A percentile compares a stretch with the other conserved stretches of the same genome.
Evolutionary conservation across 1,284 basidiomycete species (phyloP).

Genomic region (Heterobasidion occidentale): DNA sequence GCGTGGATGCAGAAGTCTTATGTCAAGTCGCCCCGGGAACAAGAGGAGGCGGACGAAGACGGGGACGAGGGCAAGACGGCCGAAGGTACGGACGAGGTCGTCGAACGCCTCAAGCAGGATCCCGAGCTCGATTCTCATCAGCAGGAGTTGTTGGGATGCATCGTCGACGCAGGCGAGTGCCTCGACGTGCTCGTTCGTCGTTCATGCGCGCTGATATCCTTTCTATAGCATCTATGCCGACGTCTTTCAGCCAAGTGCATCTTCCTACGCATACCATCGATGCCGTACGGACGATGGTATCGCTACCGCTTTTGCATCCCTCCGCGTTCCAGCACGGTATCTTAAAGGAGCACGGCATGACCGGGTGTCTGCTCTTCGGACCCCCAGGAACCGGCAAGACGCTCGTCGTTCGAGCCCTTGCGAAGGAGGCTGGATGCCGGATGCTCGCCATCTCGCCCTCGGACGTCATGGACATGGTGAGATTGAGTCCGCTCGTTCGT

Average conservation of each 20-base stretch:
- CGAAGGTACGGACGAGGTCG: conserved; percentile 36
- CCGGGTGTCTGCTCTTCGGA: conserved; percentile 83
- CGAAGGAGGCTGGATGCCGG: conserved; percentile 83
- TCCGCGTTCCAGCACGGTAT: conserved; percentile 88
- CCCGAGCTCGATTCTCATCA: conserved; percentile 72
- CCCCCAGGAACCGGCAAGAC: conserved; percentile 93
- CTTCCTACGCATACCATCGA: conserved; percentile 82
- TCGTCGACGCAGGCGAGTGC: conserved; percentile 70
- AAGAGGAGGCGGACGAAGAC: conserved; percentile 31
- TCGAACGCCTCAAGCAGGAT: conserved; percentile 70
- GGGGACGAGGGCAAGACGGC: conserved; percentile 22
- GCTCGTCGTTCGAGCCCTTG: conserved; percentile 82
- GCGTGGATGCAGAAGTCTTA: conserved; percentile 53
- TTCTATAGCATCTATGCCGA: conserved; percentile 58
- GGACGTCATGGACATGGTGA: conserved; percentile 85
- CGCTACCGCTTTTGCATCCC: conserved; percentile 85
- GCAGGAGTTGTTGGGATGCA: conserved; percentile 70
- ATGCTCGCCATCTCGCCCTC: conserved; percentile 83
- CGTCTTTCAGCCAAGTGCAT: conserved; percentile 83
- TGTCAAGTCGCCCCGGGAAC: conserved; percentile 29
- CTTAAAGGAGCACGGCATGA: conserved; percentile 84
- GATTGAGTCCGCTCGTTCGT: conserved; percentile 9
- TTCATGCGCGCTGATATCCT: conserved; percentile 1
- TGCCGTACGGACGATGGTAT: conserved; percentile 85
- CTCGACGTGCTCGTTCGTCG: conserved; percentile 12